Percentiles rank a stretch among this genome's conserved stretches.
phyloP scores from a whole-genome alignment of 768 basidiomycete genomes.

The Coprinellus aureogranulatus region DNA sequence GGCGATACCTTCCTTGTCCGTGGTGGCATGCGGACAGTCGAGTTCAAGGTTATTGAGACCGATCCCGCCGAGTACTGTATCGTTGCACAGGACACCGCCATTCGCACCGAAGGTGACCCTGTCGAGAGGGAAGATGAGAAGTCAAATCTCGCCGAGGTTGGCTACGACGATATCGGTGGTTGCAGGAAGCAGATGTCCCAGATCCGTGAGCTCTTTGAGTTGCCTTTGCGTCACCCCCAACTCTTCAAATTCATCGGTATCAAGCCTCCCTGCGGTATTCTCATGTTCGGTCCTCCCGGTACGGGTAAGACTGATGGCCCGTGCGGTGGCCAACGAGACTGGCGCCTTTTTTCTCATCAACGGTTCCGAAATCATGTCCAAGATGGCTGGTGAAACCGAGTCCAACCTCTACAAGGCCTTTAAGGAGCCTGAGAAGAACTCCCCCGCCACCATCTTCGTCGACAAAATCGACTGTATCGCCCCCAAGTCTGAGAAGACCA shows the following conservation, averaged over 20 bases:
- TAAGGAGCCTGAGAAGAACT: constrained; percentile 99
- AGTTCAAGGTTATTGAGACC: constrained; percentile 99
- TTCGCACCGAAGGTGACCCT: constrained; percentile 97
- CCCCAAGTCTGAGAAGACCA: constrained; percentile 99
- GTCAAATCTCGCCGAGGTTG: constrained; percentile 93
- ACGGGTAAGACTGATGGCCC: constrained; percentile 98
- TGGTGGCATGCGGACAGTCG: constrained; percentile 96
- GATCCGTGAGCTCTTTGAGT: constrained; percentile 96
- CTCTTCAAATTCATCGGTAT: constrained; percentile 99
- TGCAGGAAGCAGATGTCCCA: constrained; percentile 99
- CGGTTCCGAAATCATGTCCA: constrained; percentile 99
- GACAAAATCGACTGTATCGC: constrained; percentile 99
- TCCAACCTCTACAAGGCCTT: constrained; percentile 97
- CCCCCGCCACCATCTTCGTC: constrained; percentile 98
- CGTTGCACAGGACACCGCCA: constrained; percentile 98
- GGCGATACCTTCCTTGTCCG: constrained; percentile 99
- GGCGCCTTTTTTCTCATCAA: constrained; percentile 99
- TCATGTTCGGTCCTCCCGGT: constrained; percentile 97
- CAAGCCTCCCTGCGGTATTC: constrained; percentile 94
- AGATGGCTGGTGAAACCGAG: constrained; percentile 99
- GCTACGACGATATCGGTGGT: constrained; percentile 94
- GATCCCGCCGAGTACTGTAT: constrained; percentile 99
- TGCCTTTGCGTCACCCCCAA: constrained; percentile 95
- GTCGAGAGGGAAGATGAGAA: constrained; percentile 98
- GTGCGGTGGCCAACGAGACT: constrained; percentile 98